phyloP scores from a whole-genome alignment of 768 basidiomycete genomes.

The Pleurotus tuber-regium region DNA sequence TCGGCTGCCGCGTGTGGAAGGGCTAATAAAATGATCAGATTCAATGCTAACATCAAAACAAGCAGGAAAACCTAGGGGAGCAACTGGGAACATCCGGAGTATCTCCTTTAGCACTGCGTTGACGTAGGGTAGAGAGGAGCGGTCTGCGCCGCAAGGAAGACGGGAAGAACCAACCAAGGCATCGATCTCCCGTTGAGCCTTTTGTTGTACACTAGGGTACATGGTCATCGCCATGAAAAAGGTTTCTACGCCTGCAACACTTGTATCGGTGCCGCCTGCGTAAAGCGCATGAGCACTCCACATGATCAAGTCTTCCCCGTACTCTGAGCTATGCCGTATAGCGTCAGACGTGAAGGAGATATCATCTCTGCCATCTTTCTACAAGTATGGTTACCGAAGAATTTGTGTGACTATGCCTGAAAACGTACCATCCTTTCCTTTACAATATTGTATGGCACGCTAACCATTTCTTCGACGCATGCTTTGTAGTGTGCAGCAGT shows the following conservation, averaged over 20 bases:
- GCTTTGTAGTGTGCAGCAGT: background rate
- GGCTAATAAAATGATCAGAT: background rate
- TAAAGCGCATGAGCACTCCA: background rate
- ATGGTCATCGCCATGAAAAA: conserved; percentile 10
- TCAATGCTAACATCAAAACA: background rate
- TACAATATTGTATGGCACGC: background rate
- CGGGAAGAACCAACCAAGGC: conserved; percentile 8
- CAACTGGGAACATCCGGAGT: conserved; percentile 8
- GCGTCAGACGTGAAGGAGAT: background rate
- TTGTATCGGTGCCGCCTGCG: conserved; percentile 10
- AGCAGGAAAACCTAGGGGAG: conserved; percentile 12
- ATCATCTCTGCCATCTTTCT: background rate
- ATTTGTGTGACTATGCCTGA: background rate
- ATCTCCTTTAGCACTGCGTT: conserved; percentile 12
- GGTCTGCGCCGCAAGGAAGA: conserved; percentile 10
- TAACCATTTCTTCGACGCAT: background rate
- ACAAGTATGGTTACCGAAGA: background rate
- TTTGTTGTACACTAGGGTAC: conserved; percentile 14
- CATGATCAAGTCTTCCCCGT: conserved; percentile 2
- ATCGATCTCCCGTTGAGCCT: conserved; percentile 22
- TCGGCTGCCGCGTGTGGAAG: conserved; percentile 12
- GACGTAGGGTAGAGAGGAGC: conserved; percentile 12
- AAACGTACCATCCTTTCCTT: conserved; percentile 4
- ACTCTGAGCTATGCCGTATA: background rate
- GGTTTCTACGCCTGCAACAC: conserved; percentile 1